Base-by-base conservation (phyloP, 495 filamentous ascomycete genomes). In the Xylaria venustula region DNA sequence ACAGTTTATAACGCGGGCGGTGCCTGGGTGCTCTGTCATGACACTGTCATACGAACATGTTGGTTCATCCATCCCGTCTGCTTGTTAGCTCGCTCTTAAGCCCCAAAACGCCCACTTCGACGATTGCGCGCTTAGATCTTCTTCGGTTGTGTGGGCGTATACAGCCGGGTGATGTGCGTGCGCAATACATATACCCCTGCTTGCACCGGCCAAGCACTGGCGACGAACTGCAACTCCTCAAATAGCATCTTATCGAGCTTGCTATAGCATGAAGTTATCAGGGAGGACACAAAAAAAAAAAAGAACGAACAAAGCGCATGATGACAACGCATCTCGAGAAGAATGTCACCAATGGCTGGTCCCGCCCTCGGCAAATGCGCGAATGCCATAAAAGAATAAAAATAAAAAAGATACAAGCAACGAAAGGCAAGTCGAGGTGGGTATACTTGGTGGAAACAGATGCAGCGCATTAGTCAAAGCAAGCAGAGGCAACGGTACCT, bases 401-500 rank as follows among this genome's bases (percentile, higher is more conserved):
- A 41, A 30, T 20, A 45, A 22, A 62, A 14, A 26, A 51, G 41
- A 32, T n/a, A n/a, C n/a, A n/a, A n/a, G n/a, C n/a, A n/a, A n/a
- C n/a, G n/a, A n/a, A n/a, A n/a, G n/a, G n/a, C n/a, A n/a, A n/a
- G n/a, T n/a, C n/a, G n/a, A n/a, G n/a, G n/a, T n/a, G 11, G 28
- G 25, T 22, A 7, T 15, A 46, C 15, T 37, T 56, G 40, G 53
- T 45, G 44, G 44, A 7, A 12, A 54, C 37, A 59, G 45, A 53
- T 54, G 46, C 25, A 34, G 36, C 30, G 40, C 25, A 47, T 50
- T 50, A 37, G 47, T 49, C 23, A 58, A 28, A 62, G 52, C 45
- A 52, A 54, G 47, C 51, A 59, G 37, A 58, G 5, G 11, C 5
- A 23, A 60, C 55, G 67, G 67, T 62, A 67, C 64, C 67, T 69